These are phyloP conservation scores for Paulownia fortunei DNA, from an alignment of 257 asterid species.

Conservation along the genomic window DNA sequence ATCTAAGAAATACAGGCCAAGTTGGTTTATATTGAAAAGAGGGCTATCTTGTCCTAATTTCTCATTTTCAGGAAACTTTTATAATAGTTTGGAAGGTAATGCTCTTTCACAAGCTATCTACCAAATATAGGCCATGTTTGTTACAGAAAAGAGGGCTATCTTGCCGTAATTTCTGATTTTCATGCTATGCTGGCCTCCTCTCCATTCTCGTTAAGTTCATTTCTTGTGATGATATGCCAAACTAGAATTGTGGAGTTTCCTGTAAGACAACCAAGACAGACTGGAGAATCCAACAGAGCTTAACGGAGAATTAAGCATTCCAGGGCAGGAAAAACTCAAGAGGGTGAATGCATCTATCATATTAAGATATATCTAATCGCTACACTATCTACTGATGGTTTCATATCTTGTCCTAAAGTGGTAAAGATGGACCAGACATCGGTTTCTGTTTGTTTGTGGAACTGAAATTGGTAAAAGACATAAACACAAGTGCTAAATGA, in stretches of 20 bases:
- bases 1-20: background rate
- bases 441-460: background rate
- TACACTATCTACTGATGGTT: no score
- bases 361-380: no score
- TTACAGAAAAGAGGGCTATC: background rate
- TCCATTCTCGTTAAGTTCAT: background rate
- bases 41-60: conserved; percentile 1
- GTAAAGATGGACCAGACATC: background rate
- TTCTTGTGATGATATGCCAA: background rate
- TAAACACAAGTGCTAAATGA: no score
- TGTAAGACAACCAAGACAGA: background rate
- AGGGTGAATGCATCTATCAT: background rate
- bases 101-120: background rate
- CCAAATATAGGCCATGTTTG: background rate
- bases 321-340: background rate
- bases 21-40: background rate
- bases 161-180: background rate
- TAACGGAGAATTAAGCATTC: background rate
- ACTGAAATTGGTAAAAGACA: background rate
- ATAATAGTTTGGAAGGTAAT: background rate
- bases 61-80: background rate
- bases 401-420: background rate
- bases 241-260: background rate
- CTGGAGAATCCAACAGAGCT: background rate
- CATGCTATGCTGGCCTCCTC: background rate